These are phyloP conservation scores for Dalbergia oliveri DNA, from an alignment of 306 rosid genomes.

Conservation along the genomic window DNA sequence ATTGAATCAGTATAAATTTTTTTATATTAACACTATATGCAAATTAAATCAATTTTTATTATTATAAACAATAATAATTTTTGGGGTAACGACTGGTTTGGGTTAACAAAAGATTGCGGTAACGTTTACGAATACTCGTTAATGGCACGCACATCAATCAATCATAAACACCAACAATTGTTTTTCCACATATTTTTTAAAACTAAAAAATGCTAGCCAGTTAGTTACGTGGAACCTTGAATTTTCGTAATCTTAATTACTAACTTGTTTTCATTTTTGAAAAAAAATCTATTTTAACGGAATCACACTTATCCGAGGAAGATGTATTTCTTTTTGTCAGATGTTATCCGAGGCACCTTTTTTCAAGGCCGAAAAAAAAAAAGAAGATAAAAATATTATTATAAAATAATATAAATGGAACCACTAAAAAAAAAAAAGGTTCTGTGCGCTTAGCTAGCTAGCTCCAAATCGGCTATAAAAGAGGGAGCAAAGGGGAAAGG, in stretches of 20 bases:
- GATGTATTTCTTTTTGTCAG: not conserved
- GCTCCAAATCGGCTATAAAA: constrained; percentile 46
- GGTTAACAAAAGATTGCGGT: constrained; percentile 31
- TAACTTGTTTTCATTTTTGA: not conserved
- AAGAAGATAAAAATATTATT: not conserved
- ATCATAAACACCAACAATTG: not conserved
- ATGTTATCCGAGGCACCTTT: not conserved
- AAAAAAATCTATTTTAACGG: not conserved
- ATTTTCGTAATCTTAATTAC: not conserved
- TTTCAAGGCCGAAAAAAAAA: not conserved
- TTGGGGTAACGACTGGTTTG: not conserved
- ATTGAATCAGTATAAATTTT: too few species aligned
- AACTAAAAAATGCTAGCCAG: not conserved
- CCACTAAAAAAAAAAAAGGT: not conserved
- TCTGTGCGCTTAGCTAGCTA: not conserved
- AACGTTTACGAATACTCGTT: constrained; percentile 20
- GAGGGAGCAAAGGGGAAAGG: not conserved
- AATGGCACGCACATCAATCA: constrained; percentile 19
- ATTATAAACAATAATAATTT: not conserved
- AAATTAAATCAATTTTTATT: too few species aligned
- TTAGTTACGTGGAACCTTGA: not conserved
- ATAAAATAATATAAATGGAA: not conserved
- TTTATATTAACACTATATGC: too few species aligned
- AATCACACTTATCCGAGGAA: constrained; percentile 12
- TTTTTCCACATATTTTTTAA: not conserved